Conservation (phyloP, 2,329 filamentous ascomycete genomes). For the Talaromyces sp. region DNA sequence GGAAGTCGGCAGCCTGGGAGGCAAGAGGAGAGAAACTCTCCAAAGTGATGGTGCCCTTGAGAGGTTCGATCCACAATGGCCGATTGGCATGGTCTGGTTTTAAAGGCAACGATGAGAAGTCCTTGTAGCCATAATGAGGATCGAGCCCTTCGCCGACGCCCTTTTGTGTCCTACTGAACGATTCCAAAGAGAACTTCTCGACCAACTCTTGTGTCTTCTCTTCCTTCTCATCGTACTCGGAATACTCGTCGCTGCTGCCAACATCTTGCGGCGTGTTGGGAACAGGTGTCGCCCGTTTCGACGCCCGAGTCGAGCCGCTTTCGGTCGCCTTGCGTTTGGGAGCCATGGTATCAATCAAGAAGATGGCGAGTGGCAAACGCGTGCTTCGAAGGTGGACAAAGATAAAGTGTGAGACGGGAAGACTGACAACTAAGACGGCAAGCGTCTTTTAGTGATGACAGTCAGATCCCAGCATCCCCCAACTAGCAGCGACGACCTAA, state of each 20-base stretch:
- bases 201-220: conserved; percentile 45
- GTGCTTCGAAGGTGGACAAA: conserved; percentile 6
- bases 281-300: conserved; percentile 44
- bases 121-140: conserved; percentile 56
- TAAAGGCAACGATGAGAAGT: conserved; percentile 75
- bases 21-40: conserved; percentile 91
- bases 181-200: conserved; percentile 49
- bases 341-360: conserved; percentile 48
- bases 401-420: background rate
- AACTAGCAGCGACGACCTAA: background rate
- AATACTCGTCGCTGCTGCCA: conserved; percentile 54
- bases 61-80: conserved; percentile 88
- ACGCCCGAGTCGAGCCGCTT: conserved; percentile 37
- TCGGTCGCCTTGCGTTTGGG: conserved; percentile 51
- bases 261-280: conserved; percentile 38
- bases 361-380: background rate
- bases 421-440: background rate
- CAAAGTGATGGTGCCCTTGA: conserved; percentile 79
- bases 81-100: conserved; percentile 87
- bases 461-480: background rate
- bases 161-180: conserved; percentile 45
- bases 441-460: background rate
- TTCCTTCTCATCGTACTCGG: conserved; percentile 45
- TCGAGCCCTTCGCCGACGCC: conserved; percentile 38
- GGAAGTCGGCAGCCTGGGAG: conserved; percentile 81